Evolutionary conservation across 352 stramenopile species (phyloP).

Genomic region (Halophytophthora polymorphica): DNA sequence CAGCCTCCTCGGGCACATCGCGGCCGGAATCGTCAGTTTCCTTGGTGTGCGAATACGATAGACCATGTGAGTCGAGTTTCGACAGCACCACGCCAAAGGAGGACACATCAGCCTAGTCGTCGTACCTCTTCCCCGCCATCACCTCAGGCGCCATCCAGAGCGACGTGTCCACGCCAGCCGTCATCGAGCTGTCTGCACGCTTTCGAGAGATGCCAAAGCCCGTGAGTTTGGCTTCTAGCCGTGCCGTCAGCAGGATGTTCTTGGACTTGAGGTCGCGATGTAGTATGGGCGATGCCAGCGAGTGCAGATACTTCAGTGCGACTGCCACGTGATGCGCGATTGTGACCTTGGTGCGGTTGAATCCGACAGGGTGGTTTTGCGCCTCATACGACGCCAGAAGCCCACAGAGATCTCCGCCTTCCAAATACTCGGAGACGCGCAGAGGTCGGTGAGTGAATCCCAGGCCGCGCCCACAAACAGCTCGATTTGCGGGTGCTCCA

Average conservation of each 20-base stretch:
- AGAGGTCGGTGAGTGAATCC: conserved; percentile 35
- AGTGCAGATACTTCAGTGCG: conserved; percentile 37
- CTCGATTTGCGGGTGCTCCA: conserved; percentile 40
- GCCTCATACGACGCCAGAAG: conserved; percentile 18
- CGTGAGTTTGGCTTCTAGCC: conserved; percentile 35
- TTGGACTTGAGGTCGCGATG: conserved; percentile 28
- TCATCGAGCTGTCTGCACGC: conserved; percentile 31
- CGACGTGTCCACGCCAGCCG: conserved; percentile 24
- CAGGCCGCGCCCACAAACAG: conserved; percentile 46
- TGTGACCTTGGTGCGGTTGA: conserved; percentile 33
- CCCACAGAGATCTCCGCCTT: conserved; percentile 33
- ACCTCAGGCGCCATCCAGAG: conserved; percentile 36
- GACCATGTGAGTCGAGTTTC: conserved; percentile 14
- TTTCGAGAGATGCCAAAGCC: conserved; percentile 39
- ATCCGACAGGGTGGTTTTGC: conserved; percentile 12
- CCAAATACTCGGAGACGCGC: conserved; percentile 42
- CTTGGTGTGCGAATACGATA: conserved; percentile 13
- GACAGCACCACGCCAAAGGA: conserved; percentile 15
- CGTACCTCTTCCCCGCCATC: conserved; percentile 19
- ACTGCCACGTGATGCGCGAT: conserved; percentile 36
- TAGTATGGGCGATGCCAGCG: conserved; percentile 10
- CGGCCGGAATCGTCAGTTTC: neutral
- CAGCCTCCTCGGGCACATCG: neutral
- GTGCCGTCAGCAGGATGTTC: conserved; percentile 21
- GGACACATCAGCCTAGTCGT: conserved; percentile 11